A percentile compares a stretch with the other conserved stretches of the same genome.
These are phyloP conservation scores for Coniochaeta ligniaria DNA, from an alignment of 2,329 filamentous ascomycete genomes.

Conservation along the genomic window DNA sequence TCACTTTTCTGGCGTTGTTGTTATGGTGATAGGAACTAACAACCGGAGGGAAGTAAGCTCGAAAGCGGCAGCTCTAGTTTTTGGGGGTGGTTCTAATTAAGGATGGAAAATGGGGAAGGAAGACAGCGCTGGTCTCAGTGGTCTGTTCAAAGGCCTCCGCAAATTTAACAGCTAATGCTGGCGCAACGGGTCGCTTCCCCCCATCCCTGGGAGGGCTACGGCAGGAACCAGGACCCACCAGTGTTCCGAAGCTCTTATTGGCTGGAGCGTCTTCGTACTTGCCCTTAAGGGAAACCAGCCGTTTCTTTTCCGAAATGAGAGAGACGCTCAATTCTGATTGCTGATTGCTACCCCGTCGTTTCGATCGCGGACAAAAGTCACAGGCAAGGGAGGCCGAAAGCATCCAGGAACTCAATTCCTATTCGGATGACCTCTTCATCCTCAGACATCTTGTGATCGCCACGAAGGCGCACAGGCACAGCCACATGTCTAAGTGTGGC, in stretches of 20 bases:
- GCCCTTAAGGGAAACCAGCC: slow-evolving; percentile 1
- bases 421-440: background rate
- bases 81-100: slow-evolving; percentile 1
- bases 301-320: slow-evolving; percentile 1
- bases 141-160: background rate
- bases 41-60: background rate
- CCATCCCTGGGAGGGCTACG: background rate
- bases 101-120: slow-evolving; percentile 4
- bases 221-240: background rate
- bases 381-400: background rate
- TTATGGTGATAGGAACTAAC: background rate
- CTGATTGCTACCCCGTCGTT: background rate
- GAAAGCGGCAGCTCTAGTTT: slow-evolving; percentile 2
- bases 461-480: background rate
- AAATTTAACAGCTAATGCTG: slow-evolving; percentile 21
- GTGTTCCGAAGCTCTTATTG: background rate
- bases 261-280: background rate
- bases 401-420: background rate
- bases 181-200: background rate
- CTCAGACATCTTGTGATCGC: background rate
- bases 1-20: background rate
- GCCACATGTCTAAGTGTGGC: background rate
- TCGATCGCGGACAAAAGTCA: background rate
- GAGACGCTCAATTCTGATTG: background rate
- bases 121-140: slow-evolving; percentile 9